These are phyloP conservation scores for Acer yangbiense DNA, from an alignment of 345 rosid species.

Conservation along the genomic window DNA sequence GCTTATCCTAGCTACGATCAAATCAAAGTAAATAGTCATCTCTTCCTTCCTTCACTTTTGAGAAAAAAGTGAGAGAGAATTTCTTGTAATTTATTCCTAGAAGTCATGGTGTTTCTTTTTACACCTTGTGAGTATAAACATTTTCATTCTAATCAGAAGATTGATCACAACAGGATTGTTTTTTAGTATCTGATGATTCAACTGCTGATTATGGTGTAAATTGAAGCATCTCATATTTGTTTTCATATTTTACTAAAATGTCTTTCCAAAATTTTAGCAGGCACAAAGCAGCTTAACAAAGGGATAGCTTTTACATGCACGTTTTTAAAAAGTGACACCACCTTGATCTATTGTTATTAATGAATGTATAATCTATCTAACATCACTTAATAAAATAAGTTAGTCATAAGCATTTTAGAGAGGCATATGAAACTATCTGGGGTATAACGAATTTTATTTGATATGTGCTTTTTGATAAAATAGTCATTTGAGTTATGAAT, in stretches of 20 bases:
- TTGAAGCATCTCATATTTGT: background rate
- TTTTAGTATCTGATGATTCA: background rate
- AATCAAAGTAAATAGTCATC: background rate
- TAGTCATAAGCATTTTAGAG: background rate
- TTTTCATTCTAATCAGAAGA: slow-evolving; percentile 1
- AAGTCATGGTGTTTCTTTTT: background rate
- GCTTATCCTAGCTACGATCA: background rate
- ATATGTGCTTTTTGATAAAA: background rate
- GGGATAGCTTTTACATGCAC: background rate
- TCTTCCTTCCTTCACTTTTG: background rate
- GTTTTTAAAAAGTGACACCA: background rate
- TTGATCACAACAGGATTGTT: background rate
- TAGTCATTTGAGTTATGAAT: background rate
- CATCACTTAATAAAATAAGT: background rate
- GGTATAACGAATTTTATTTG: slow-evolving; percentile 5
- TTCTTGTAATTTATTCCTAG: background rate
- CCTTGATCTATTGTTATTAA: background rate
- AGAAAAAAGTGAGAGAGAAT: background rate
- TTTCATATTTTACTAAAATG: background rate
- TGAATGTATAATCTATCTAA: background rate
- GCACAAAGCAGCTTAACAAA: background rate
- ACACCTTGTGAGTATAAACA: background rate
- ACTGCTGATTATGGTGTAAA: background rate
- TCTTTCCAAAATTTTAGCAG: background rate
- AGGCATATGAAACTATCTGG: background rate